Evolutionary conservation across 2,329 filamentous ascomycete genomes (phyloP), one percentile per base, ranked within the genome.

Genomic region (Lizonia empirigonia): DNA sequence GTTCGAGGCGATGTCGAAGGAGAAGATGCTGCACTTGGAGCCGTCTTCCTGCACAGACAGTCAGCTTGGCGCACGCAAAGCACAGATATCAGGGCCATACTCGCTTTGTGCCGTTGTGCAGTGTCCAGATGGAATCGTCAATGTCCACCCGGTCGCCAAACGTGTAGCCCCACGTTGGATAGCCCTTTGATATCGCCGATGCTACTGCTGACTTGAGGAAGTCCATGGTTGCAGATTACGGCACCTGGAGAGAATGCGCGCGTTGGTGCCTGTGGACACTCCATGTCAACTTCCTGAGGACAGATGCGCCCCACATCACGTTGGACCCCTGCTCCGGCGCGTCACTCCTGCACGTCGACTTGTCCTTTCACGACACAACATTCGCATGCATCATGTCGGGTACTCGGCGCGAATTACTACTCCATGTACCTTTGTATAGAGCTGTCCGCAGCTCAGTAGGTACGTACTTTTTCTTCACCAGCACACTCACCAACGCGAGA

Each of bases 191-290:
- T 67, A 99, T 97, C 63, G 92, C 93, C 55, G 94, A 97, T 36
- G 92, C 93, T 71, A 97, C 91, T 44, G 94, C 94, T 55, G 92
- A 97, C 77, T 97, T 97, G 70, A 99, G 84, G 70, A 97, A 97
- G 74, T 99, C 92, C 94, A 99, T 99, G 62, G 62, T 34, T 36
- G 42, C 35, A n/a, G 26, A 30, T 29, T 37, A 27, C 15, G 30
- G 32, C 22, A 34, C 38, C 50, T 29, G 23, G 27, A 22, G 16
- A 29, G 30, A 24, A 18, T 26, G 27, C 41, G 36, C 34, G 42
- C 33, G 36, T 29, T 40, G 42, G 19, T 46, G 42, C 37, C 27
- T 38, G 32, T 38, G 37, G 42, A 52, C 32, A 27, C 35, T 24
- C 40, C 33, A 27, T 27, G 45, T 44, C 38, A 53, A 26, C 34